A percentile compares a stretch with the other conserved stretches of the same genome.
Conservation (phyloP, 495 filamentous ascomycete genomes). For the Trichoderma orchidacearum region DNA sequence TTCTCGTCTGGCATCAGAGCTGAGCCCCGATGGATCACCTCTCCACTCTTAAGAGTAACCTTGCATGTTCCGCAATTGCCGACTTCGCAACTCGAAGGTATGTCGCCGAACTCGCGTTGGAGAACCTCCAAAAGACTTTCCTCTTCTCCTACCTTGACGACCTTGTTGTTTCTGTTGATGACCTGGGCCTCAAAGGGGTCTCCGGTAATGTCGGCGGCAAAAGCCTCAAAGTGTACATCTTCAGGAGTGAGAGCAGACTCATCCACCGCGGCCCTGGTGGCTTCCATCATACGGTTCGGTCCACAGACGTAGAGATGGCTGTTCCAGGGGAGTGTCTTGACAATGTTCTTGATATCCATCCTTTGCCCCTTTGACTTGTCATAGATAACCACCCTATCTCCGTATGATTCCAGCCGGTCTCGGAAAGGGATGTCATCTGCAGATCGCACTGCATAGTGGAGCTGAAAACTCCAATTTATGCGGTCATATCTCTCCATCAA, state of each 20-base stretch:
- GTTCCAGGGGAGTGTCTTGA: slow-evolving; percentile 27
- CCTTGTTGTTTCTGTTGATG: slow-evolving; percentile 11
- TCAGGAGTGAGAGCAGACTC: slow-evolving; percentile 21
- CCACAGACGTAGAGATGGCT: slow-evolving; percentile 41
- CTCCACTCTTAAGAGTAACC: slow-evolving; percentile 30
- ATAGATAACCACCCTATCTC: slow-evolving; percentile 25
- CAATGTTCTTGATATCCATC: slow-evolving; percentile 28
- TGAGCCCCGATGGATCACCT: slow-evolving; percentile 39
- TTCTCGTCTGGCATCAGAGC: slow-evolving; percentile 31
- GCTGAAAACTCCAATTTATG: slow-evolving; percentile 27
- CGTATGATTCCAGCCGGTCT: slow-evolving; percentile 19
- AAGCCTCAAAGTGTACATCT: slow-evolving; percentile 43
- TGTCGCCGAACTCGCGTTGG: slow-evolving; percentile 20
- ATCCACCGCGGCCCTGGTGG: slow-evolving; percentile 20
- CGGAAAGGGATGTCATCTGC: slow-evolving; percentile 32
- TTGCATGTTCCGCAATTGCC: slow-evolving; percentile 48
- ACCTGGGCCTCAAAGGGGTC: slow-evolving; percentile 43
- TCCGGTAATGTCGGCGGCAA: slow-evolving; percentile 32
- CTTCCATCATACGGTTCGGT: slow-evolving; percentile 34
- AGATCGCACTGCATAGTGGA: slow-evolving; percentile 37
- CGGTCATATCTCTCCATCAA: slow-evolving; percentile 16
- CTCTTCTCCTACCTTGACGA: slow-evolving; percentile 22
- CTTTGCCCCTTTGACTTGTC: slow-evolving; percentile 29
- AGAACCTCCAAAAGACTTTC: slow-evolving; percentile 31
- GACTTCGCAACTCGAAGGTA: slow-evolving; percentile 39